Evolutionary conservation across 441 rosid genomes (phyloP), one percentile per base, ranked within the genome.

Genomic region (Gossypium gossypioides): DNA sequence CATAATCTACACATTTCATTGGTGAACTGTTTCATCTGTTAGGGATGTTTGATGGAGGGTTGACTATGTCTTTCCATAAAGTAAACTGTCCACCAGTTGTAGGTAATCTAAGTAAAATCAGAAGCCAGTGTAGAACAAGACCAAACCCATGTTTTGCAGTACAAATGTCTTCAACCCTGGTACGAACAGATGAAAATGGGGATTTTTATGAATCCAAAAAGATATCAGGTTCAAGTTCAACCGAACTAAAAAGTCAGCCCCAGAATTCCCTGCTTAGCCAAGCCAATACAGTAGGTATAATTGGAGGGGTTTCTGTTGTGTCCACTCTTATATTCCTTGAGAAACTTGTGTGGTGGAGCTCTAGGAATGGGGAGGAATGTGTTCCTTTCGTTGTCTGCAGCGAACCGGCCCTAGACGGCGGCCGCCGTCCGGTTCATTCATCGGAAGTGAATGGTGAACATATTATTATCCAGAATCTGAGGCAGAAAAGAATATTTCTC

Each of bases 301-400:
- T 88, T 6, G 89, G 89, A 75, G 92, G 89, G 15, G 79, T 73
- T 9, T 86, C 89, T 19, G 86, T 74, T 64, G 75, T 75, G 44
- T 76, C 86, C 22, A 86, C 92, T 15, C 82, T 88, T 0, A 76
- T 78, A 76, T 88, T 88, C 81, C 70, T 84, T 54, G 85, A 86
- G 68, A 88, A 88, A 77, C 83, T 86, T 16, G 80, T 77, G 1
- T 66, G 76, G 72, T 75, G 83, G 87, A 86, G 89, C 74, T 72
- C 86, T 8, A 81, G 72, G 76, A 72, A 77, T 32, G 80, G 82
- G 5, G 75, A 81, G 74, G 77, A 72, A 72, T 51, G 78, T 50
- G 71, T 81, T 32, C 89, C 92, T 59, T 86, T 88, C 37, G 76
- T 88, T 10, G 82, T 86, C 69, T 83, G 83, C 84, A 80, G 81